Percentiles rank a stretch among this genome's conserved stretches.
Evolutionary conservation across 2,329 filamentous ascomycete species (phyloP).

Genomic region (Fusarium torreyae): DNA sequence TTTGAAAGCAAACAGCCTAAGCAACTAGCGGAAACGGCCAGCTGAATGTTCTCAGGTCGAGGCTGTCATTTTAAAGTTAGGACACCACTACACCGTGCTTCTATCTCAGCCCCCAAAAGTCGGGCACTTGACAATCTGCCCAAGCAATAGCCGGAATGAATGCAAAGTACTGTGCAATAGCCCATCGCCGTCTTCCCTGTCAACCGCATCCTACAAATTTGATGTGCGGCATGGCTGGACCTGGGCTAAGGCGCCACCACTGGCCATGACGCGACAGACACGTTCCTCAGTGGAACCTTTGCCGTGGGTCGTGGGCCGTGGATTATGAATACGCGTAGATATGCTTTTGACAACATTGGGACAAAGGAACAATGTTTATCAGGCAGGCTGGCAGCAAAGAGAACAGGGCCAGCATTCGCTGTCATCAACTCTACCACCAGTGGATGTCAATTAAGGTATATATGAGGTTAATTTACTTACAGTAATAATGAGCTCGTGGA

Average conservation of each 20-base stretch:
- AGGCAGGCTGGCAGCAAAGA: background rate
- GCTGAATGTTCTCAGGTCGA: constrained; percentile 14
- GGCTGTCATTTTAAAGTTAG: constrained; percentile 4
- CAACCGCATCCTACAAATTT: constrained; percentile 21
- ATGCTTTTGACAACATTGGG: background rate
- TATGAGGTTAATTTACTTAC: background rate
- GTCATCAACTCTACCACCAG: background rate
- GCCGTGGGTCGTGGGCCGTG: constrained; percentile 11
- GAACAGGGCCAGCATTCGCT: background rate
- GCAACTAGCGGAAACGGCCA: constrained; percentile 21
- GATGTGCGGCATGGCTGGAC: constrained; percentile 32
- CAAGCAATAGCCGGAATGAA: background rate
- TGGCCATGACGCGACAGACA: constrained; percentile 17
- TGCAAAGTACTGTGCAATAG: constrained; percentile 2
- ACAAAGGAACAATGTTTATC: background rate
- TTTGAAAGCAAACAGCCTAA: constrained; percentile 21
- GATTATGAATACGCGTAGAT: constrained; percentile 8
- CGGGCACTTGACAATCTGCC: background rate
- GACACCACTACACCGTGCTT: constrained; percentile 2
- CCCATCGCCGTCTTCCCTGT: constrained; percentile 5
- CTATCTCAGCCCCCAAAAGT: background rate
- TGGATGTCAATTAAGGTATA: background rate
- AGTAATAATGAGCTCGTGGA: background rate
- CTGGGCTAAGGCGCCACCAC: constrained; percentile 33
- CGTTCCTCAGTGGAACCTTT: constrained; percentile 16